Percentiles rank a stretch among this genome's conserved stretches.
These are phyloP conservation scores for Aspergillus arachidicola DNA, from an alignment of 2,329 filamentous ascomycete species.

Conservation along the genomic window DNA sequence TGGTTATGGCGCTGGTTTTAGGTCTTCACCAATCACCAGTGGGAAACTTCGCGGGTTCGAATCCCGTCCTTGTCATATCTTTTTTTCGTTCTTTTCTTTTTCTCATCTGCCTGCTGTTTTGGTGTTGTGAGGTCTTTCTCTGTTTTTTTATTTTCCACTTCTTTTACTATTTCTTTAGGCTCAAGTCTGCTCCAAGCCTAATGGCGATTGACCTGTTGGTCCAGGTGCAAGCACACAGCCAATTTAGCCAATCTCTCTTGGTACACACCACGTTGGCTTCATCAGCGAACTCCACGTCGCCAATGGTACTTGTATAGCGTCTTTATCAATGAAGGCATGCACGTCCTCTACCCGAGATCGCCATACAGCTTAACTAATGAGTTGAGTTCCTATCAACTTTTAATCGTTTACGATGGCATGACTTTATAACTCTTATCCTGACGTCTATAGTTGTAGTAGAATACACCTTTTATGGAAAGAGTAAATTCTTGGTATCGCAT, in stretches of 20 bases:
- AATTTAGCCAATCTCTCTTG: too few species aligned
- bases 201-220: too few species aligned
- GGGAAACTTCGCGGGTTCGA: slow-evolving; percentile 15
- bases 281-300: too few species aligned
- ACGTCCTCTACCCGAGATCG: too few species aligned
- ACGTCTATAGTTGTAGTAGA: too few species aligned
- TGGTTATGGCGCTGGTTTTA: slow-evolving; percentile 16
- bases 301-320: too few species aligned
- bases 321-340: too few species aligned
- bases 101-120: not conserved
- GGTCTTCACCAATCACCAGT: slow-evolving; percentile 7
- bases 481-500: not conserved
- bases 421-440: not conserved
- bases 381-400: not conserved
- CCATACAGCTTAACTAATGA: not conserved
- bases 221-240: too few species aligned
- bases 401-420: not conserved
- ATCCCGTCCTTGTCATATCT: slow-evolving; percentile 10
- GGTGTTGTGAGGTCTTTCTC: not conserved
- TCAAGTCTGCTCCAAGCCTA: too few species aligned
- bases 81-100: not conserved
- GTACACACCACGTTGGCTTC: too few species aligned
- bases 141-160: not conserved
- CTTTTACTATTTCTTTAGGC: too few species aligned
- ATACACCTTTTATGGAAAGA: not conserved